Evolutionary conservation across 495 filamentous ascomycete genomes (phyloP).

Genomic region (Aspergillus mulundensis): DNA sequence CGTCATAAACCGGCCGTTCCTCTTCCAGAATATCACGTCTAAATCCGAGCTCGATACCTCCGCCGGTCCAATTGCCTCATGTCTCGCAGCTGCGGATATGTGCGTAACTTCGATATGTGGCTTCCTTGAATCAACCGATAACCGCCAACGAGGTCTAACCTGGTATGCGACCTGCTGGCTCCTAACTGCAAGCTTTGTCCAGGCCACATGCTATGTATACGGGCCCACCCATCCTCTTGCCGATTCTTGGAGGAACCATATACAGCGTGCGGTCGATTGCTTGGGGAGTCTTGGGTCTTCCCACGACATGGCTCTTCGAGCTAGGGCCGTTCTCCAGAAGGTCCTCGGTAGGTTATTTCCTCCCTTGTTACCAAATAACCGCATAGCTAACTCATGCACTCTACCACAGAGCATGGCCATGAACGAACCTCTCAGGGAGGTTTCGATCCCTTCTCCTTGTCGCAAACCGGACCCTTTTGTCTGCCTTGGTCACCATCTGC

Average conservation of each 20-base stretch:
- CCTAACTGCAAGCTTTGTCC: slow-evolving; percentile 23
- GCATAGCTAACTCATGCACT: not conserved
- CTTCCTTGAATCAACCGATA: slow-evolving; percentile 18
- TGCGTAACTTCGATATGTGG: slow-evolving; percentile 20
- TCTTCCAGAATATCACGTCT: slow-evolving; percentile 18
- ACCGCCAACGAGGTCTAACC: slow-evolving; percentile 13
- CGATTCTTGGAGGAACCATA: slow-evolving; percentile 11
- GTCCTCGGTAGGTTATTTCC: slow-evolving; percentile 12
- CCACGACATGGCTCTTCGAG: slow-evolving; percentile 22
- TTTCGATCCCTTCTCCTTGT: slow-evolving; percentile 1
- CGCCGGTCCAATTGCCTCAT: slow-evolving; percentile 14
- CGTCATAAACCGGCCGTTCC: slow-evolving; percentile 22
- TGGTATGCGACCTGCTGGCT: slow-evolving; percentile 26
- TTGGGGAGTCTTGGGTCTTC: slow-evolving; percentile 19
- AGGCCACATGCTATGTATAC: slow-evolving; percentile 23
- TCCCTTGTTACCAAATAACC: not conserved
- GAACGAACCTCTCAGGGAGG: not conserved
- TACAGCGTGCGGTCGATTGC: slow-evolving; percentile 18
- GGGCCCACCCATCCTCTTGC: slow-evolving; percentile 13
- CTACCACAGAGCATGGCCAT: slow-evolving; percentile 1
- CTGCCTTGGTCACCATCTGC: not conserved
- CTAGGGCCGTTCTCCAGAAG: slow-evolving; percentile 17
- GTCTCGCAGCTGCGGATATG: slow-evolving; percentile 17
- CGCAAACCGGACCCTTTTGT: not conserved
- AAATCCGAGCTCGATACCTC: slow-evolving; percentile 14